Conservation (phyloP, 345 rosid genomes). For the Alliaria petiolata region DNA sequence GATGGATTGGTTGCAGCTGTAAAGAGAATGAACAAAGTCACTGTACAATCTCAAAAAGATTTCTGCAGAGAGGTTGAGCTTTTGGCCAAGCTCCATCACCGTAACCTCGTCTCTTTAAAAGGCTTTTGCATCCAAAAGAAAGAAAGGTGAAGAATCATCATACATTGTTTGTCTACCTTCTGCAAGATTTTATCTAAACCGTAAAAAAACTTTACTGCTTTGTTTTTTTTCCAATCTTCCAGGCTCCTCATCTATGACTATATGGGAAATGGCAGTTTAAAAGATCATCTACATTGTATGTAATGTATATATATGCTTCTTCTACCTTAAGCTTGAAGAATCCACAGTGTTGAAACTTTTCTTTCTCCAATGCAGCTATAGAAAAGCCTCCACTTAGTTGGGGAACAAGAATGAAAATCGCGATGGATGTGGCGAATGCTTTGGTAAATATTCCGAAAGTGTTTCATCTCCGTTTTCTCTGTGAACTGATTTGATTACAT, state of each 20-base stretch:
- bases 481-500: conserved; percentile 3
- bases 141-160: conserved; percentile 53
- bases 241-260: conserved; percentile 88
- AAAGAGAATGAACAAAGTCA: conserved; percentile 67
- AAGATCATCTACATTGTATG: conserved; percentile 82
- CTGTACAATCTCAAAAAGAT: conserved; percentile 70
- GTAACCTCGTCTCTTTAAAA: conserved; percentile 82
- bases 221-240: conserved; percentile 26
- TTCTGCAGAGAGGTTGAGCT: conserved; percentile 92
- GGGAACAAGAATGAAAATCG: conserved; percentile 96
- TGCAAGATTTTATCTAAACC: background rate
- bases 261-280: conserved; percentile 88
- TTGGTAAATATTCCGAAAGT: conserved; percentile 52
- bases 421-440: conserved; percentile 97
- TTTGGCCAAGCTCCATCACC: conserved; percentile 90
- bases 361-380: conserved; percentile 54
- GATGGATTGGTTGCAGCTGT: conserved; percentile 68
- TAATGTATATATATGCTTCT: conserved; percentile 5
- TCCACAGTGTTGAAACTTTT: conserved; percentile 7
- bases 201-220: background rate
- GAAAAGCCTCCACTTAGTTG: conserved; percentile 68
- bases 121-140: conserved; percentile 75
- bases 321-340: conserved; percentile 32
- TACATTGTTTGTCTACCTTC: background rate
- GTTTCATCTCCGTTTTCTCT: background rate